Evolutionary conservation across 305 asterid species (phyloP).

Genomic region (Fraxinus floribunda): DNA sequence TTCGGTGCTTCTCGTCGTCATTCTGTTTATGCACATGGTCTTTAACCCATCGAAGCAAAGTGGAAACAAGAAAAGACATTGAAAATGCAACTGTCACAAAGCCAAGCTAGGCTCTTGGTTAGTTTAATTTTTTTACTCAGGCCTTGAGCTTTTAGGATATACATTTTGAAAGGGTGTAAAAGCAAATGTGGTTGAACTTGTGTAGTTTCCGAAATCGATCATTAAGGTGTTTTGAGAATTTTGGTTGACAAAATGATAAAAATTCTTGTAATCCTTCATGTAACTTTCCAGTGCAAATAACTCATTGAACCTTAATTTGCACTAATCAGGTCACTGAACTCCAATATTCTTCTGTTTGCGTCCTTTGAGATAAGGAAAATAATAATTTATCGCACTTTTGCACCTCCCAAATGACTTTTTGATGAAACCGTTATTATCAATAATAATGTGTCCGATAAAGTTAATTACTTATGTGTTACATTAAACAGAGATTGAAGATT

Average conservation of each 20-base stretch:
- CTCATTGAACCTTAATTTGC: background rate
- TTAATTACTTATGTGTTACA: too few relatives aligned
- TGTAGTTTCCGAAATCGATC: background rate
- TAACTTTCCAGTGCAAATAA: too few relatives aligned
- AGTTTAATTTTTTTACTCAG: background rate
- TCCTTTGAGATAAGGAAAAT: too few relatives aligned
- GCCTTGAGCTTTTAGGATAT: background rate
- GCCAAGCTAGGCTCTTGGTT: too few relatives aligned
- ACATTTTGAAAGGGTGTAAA: background rate
- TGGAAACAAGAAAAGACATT: slow-evolving; percentile 47
- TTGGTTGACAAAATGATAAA: background rate
- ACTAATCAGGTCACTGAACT: background rate
- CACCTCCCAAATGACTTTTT: background rate
- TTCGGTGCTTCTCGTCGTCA: slow-evolving; percentile 39
- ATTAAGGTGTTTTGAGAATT: background rate
- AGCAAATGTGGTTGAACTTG: background rate
- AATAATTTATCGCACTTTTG: too few relatives aligned
- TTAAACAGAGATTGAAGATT: too few relatives aligned
- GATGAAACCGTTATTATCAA: too few relatives aligned
- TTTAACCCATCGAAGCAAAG: slow-evolving; percentile 40
- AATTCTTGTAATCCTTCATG: background rate
- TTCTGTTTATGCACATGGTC: slow-evolving; percentile 37
- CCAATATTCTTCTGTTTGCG: background rate
- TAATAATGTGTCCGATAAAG: too few relatives aligned
- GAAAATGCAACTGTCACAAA: slow-evolving; percentile 16